Conservation (phyloP, 768 basidiomycete genomes). For the Dacryopinax spathularia region DNA sequence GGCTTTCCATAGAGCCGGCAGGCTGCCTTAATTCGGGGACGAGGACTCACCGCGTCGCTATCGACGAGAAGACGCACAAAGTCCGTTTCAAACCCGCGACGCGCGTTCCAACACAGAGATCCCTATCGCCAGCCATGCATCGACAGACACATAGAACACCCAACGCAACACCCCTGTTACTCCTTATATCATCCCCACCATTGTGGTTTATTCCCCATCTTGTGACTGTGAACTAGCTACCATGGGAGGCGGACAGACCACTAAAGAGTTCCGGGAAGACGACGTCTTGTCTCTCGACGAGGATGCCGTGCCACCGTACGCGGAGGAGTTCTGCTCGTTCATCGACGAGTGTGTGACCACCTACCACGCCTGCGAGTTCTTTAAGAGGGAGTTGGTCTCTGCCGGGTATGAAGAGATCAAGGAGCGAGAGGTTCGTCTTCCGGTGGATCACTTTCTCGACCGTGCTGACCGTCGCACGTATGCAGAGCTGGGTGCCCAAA, state of each 20-base stretch:
- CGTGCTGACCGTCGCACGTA: background rate
- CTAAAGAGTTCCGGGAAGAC: background rate
- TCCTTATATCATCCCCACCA: background rate
- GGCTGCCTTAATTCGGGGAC: background rate
- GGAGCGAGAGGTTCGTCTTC: background rate
- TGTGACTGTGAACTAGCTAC: background rate
- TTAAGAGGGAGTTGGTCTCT: background rate
- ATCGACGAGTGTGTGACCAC: background rate
- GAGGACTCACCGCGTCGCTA: background rate
- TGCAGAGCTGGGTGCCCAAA: background rate
- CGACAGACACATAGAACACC: background rate
- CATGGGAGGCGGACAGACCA: background rate
- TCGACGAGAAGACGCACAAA: background rate
- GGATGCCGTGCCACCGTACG: background rate
- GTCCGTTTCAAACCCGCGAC: background rate
- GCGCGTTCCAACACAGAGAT: background rate
- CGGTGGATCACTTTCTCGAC: background rate
- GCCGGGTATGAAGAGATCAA: background rate
- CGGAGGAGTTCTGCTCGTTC: background rate
- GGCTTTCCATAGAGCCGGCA: too few species aligned
- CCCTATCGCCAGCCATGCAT: background rate
- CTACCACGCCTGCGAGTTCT: slow-evolving; percentile 1
- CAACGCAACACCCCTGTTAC: background rate
- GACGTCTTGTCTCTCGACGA: background rate
- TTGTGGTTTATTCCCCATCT: background rate